These are phyloP conservation scores for Colletotrichum scovillei DNA, from an alignment of 2,329 filamentous ascomycete species.

Conservation along the genomic window DNA sequence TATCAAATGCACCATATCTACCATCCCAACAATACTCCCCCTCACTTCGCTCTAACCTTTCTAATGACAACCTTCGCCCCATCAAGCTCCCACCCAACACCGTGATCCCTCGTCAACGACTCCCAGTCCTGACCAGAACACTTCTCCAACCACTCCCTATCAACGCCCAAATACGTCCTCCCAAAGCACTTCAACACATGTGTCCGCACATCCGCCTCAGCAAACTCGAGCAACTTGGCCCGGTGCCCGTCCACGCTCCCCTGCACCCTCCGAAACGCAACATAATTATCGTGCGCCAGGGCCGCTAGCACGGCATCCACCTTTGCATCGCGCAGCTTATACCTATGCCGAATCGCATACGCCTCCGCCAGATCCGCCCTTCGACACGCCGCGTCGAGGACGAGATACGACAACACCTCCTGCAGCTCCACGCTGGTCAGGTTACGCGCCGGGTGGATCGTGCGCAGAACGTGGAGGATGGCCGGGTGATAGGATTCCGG, in stretches of 20 bases:
- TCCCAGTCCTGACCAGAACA: constrained; percentile 78
- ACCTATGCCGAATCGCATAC: constrained; percentile 71
- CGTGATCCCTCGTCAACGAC: constrained; percentile 73
- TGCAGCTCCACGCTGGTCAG: constrained; percentile 78
- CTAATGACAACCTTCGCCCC: constrained; percentile 82
- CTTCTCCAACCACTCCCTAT: constrained; percentile 75
- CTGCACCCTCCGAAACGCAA: constrained; percentile 79
- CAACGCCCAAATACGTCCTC: constrained; percentile 80
- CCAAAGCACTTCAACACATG: constrained; percentile 90
- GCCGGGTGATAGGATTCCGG: constrained; percentile 92
- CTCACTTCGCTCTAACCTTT: constrained; percentile 49
- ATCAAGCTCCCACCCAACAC: constrained; percentile 87
- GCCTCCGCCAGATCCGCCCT: constrained; percentile 80
- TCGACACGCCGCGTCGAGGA: constrained; percentile 90
- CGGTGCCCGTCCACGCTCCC: constrained; percentile 83
- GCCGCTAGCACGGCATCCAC: constrained; percentile 77
- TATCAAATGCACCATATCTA: constrained; percentile 19
- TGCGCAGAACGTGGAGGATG: constrained; percentile 79
- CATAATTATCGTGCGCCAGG: constrained; percentile 85
- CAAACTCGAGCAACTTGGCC: constrained; percentile 83
- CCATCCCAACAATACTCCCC: not conserved
- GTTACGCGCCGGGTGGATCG: constrained; percentile 75
- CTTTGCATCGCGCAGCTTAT: constrained; percentile 72
- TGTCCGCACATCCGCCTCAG: constrained; percentile 77
- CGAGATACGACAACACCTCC: constrained; percentile 83